Conservation (phyloP, 225 moss, liverwort and hornwort genomes). For the Pleurozium schreberi region DNA sequence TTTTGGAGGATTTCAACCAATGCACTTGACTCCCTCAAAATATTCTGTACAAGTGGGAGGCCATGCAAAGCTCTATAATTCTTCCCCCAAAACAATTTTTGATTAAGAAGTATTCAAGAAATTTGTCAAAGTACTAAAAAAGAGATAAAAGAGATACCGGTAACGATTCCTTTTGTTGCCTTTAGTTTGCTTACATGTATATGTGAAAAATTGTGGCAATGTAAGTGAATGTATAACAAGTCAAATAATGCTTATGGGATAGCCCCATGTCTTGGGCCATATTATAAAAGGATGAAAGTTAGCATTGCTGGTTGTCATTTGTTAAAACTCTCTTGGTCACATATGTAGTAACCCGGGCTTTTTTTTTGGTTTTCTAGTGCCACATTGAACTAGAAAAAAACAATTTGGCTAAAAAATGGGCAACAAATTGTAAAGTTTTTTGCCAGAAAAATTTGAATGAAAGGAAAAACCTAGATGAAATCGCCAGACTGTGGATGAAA, state of each 20-base stretch:
- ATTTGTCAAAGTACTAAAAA: not conserved
- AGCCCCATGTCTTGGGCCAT: accelerated
- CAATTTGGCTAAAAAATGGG: too few species aligned
- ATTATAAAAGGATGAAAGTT: not conserved
- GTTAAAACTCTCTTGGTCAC: not conserved
- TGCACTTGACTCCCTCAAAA: not conserved
- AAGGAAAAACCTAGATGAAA: too few species aligned
- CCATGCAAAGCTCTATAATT: accelerated
- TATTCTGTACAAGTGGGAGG: not conserved
- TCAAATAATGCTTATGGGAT: not conserved
- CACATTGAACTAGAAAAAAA: too few species aligned
- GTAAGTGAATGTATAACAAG: not conserved
- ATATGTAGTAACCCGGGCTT: too few species aligned
- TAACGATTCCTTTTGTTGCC: not conserved
- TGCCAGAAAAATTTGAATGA: too few species aligned
- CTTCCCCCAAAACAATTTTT: too few species aligned
- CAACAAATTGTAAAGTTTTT: too few species aligned
- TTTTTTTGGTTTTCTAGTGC: too few species aligned
- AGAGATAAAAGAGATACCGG: not conserved
- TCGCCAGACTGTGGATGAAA: too few species aligned
- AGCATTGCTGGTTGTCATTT: not conserved
- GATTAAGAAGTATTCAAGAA: not conserved
- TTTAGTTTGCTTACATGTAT: not conserved
- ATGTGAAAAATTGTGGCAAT: not conserved
- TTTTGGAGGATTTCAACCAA: not conserved